Base-by-base conservation (phyloP, 2,329 filamentous ascomycete genomes). In the Onygenales sp. region DNA sequence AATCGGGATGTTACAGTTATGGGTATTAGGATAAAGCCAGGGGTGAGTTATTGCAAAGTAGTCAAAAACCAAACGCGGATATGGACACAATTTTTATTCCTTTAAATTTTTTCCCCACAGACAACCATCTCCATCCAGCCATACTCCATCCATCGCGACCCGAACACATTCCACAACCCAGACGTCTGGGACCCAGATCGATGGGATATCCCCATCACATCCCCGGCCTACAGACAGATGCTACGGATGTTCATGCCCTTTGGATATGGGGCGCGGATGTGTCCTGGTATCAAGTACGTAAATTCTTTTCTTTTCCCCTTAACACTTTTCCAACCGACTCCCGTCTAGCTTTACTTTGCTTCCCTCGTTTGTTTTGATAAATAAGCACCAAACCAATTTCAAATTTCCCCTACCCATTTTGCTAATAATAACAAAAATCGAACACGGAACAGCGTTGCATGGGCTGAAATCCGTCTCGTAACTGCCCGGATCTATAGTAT, bases 181-280 rank as follows among this genome's bases (percentile, higher is more conserved):
- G 73, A 77, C 43, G 66, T 67, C 27, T 81, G 79, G 66, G 74
- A 76, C 36, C 78, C 79, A 2, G 72, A 77, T 32, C 73, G 78
- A 47, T 82, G 78, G 78, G n/a, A 78, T 74, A 0, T 81, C 74
- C 59, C 73, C 72, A 57, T 76, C 76, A 57, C 76, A 11, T 55
- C 77, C 2, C 70, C 79, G 10, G 74, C 70, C 1, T 66, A 74
- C 40, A 77, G 69, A 53, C 78, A 77, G 3, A 79, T 75, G 52
- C 73, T 80, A 54, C 75, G 77, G 55, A 78, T 77, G 60, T 73
- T 75, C 62, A 73, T 73, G 7, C 74, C 76, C 34, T 81, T 81
- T 54, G 79, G 78, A 13, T 80, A 78, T 64, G 78, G 78, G 2
- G 70, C 78, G 45, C 70, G 79, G 3, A 62, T 64, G 52, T 65